Base-by-base conservation (phyloP, 2,329 filamentous ascomycete genomes). In the Fusarium anguioides region DNA sequence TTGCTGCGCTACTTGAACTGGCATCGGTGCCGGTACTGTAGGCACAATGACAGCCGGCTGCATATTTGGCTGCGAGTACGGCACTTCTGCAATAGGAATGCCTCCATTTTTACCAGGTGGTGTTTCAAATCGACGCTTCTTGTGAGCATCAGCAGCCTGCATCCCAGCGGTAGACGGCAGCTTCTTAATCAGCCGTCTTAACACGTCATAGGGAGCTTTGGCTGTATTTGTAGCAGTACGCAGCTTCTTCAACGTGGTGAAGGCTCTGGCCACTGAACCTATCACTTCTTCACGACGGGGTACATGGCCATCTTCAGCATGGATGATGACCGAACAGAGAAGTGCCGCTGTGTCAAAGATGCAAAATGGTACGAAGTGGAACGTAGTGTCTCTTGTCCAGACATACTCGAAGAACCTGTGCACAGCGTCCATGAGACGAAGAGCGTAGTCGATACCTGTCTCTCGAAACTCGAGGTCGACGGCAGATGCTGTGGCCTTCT, bases 381-480 rank as follows among this genome's bases (percentile, higher is more conserved):
- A 63, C 1, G 60, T 63, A 1, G 59, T 64, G 7, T 63, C 60
- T 21, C 60, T 57, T 8, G 60, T 63, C 60, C 60, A 63, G 4
- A 63, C 60, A 2, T 63, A 63, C n/a, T 63, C 59, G 4, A 63
- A 63, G 29, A 63, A 63, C 2, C 50, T 50, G 2, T 63, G 59
- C 0, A 63, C 60, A 7, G 60, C 60, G 0, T 45, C 51, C 51
- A 63, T 50, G 6, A 63, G 51, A 5, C 40, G 44, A 4, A 63
- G 21, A 2, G 60, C 59, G 2, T 63, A 63, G 6, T 64, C 59
- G 7, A 63, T 63, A 8, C 60, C 60, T 6, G 39, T 58, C 4
- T 36, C 29, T 5, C 60, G 59, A 2, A 63, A 63, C 20, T 50
- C 42, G 3, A 64, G 44, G 3, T 63, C 60, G 12, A 51, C 27